Evolutionary conservation across 2,329 filamentous ascomycete genomes (phyloP), one percentile per base, ranked within the genome.

Genomic region (Fusarium sp.): DNA sequence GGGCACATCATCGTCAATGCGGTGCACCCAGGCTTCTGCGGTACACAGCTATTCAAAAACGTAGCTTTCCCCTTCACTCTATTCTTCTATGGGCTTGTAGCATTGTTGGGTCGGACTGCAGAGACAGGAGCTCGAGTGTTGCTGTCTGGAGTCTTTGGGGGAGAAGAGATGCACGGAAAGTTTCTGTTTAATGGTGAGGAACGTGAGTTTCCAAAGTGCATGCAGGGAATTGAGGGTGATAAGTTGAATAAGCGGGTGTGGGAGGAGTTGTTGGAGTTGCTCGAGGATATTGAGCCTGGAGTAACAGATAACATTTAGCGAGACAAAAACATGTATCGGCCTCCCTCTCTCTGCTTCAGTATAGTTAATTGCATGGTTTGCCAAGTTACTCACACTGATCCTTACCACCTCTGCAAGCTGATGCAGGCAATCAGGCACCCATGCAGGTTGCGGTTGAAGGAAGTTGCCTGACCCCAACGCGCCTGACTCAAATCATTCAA

Each of bases 251-350:
- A 74, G 47, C 79, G 75, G 60, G 73, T 84, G 4, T 86, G 79
- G 73, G 76, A 71, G 18, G 83, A 87, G 75, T 66, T 86, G 68
- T 48, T 81, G 64, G 78, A 69, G 13, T 75, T 82, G 21, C 56
- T 86, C 30, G 82, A 86, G 51, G 76, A 54, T 5, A 78, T 85
- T 32, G 78, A 83, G 63, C 80, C 81, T 1, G 81, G 80, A 0
- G 71, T 84, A 16, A 74, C 68, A 10, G 68, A 72, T 28, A 80
- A 79, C 18, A 69, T 82, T 13, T 82, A 66, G 71, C 21, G 32
- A 3, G 30, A 32, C 30, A 32, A 32, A 7, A 32, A 14, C 7
- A 8, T 32, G 7, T 1, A 7, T 8, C 13, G 7, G 3, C 8
- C 30, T 32, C 28, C 27, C 27, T 30, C 12, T 32, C 30, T 32